phyloP scores from a whole-genome alignment of 768 basidiomycete species.

The Mycena sanguinolenta region DNA sequence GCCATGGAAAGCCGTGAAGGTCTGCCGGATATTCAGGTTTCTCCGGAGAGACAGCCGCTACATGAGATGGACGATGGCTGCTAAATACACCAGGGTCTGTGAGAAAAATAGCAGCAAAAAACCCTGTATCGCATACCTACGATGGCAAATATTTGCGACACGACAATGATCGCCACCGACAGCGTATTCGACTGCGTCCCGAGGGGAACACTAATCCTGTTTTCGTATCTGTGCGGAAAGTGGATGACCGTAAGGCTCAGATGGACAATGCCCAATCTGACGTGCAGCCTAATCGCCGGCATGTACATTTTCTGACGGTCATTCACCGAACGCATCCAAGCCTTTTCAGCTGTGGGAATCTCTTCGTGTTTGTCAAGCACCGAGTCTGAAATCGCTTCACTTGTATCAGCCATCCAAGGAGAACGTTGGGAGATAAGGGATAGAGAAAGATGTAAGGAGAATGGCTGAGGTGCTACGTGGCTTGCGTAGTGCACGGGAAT shows the following conservation, averaged over 20 bases:
- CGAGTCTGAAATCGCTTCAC: neutral
- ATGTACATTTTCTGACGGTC: neutral
- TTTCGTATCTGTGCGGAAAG: neutral
- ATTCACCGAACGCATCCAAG: neutral
- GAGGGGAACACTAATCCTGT: conserved; percentile 1
- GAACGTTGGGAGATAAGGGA: too few species aligned
- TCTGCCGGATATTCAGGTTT: neutral
- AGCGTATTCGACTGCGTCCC: neutral
- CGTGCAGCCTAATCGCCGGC: neutral
- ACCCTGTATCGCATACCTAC: neutral
- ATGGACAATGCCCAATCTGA: neutral
- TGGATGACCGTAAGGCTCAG: neutral
- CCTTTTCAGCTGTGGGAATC: neutral
- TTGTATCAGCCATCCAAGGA: neutral
- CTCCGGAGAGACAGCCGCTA: neutral
- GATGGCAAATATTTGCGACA: neutral
- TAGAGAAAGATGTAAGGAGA: too few species aligned
- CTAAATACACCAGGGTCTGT: neutral
- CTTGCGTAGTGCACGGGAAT: too few species aligned
- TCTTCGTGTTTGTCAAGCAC: too few species aligned
- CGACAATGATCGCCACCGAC: neutral
- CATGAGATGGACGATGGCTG: neutral
- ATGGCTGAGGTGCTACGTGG: too few species aligned
- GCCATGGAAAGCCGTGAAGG: neutral
- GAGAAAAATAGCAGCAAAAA: neutral